A percentile compares a stretch with the other conserved stretches of the same genome.
Conservation (phyloP, 2,329 filamentous ascomycete species). For the Fusarium annulatum region DNA sequence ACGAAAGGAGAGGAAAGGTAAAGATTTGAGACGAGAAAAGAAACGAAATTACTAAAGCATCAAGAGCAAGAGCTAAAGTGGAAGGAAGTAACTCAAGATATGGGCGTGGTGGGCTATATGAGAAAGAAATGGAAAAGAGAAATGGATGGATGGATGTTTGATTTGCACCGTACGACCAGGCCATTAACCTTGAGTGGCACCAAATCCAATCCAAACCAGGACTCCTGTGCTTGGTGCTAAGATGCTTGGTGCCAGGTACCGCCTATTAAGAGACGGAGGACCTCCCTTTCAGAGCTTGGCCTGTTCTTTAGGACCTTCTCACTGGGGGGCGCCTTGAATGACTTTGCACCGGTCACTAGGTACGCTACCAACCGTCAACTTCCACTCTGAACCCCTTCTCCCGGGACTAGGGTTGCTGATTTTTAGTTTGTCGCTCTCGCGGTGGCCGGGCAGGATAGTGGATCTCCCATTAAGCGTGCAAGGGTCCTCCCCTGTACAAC, state of each 20-base stretch:
- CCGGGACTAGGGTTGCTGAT: conserved; percentile 13
- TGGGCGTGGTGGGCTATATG: conserved; percentile 44
- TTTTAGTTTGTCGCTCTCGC: conserved; percentile 24
- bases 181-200: conserved; percentile 36
- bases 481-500: conserved; percentile 18
- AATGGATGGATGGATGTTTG: conserved; percentile 29
- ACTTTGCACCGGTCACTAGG: conserved; percentile 20
- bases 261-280: conserved; percentile 15
- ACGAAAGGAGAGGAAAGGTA: conserved; percentile 5
- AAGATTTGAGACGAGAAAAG: conserved; percentile 32
- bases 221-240: conserved; percentile 39
- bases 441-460: conserved; percentile 37
- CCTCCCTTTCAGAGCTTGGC: conserved; percentile 38
- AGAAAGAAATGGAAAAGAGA: conserved; percentile 12
- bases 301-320: conserved; percentile 14
- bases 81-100: conserved; percentile 23
- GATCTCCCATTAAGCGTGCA: conserved; percentile 32
- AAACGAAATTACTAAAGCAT: conserved; percentile 39
- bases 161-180: conserved; percentile 46
- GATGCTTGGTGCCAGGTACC: conserved; percentile 37
- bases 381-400: conserved; percentile 32
- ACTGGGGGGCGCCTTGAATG: conserved; percentile 12
- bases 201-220: conserved; percentile 27
- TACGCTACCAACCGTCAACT: conserved; percentile 10
- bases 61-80: conserved; percentile 34